Percentiles rank a stretch among this genome's conserved stretches.
These are phyloP conservation scores for Ochetophila trinervis DNA, from an alignment of 306 rosid species.

Conservation along the genomic window DNA sequence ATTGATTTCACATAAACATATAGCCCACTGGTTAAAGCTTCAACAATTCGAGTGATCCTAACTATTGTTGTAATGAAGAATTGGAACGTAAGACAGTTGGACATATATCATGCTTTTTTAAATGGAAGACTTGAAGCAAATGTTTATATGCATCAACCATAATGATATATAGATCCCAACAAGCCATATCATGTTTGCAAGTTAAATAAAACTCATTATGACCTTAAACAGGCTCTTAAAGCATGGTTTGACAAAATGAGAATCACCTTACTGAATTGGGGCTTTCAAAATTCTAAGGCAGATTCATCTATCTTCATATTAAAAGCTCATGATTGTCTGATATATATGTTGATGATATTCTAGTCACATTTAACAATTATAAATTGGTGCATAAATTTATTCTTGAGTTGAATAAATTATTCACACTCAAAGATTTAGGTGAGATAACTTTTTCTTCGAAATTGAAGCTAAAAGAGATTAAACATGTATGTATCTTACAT, in stretches of 20 bases:
- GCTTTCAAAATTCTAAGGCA: neutral
- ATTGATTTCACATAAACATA: no score
- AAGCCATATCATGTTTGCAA: no score
- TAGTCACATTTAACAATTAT: neutral
- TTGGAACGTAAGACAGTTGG: no score
- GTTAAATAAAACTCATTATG: neutral
- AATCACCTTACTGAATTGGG: neutral
- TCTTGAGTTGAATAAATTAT: no score
- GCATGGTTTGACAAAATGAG: neutral
- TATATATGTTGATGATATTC: neutral
- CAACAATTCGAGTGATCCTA: no score
- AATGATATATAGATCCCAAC: no score
- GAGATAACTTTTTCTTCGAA: neutral
- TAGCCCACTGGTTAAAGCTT: no score
- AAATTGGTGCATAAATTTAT: neutral
- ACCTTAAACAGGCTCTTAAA: neutral
- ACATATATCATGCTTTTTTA: no score
- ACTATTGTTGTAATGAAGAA: no score
- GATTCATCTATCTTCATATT: neutral
- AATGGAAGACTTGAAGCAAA: no score
- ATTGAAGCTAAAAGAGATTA: neutral
- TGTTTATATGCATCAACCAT: no score
- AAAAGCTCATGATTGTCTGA: neutral
- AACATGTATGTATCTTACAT: neutral
- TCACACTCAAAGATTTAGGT: neutral